Conservation (phyloP, 257 asterid species). For the Solanum chiquidenum region DNA sequence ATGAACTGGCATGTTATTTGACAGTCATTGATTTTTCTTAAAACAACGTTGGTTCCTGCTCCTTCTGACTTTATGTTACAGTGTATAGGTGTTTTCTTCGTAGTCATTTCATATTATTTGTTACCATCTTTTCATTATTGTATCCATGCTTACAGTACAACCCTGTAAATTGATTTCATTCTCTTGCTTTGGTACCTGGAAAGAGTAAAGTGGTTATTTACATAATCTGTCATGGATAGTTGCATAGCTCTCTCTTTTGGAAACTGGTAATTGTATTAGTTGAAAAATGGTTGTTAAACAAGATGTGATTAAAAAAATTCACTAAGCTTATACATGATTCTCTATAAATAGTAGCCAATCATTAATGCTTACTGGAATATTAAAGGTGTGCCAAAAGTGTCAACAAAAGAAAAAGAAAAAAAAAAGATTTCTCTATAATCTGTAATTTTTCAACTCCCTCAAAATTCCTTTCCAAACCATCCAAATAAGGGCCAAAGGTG, state of each 20-base stretch:
- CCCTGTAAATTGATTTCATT: background rate
- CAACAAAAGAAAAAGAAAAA: background rate
- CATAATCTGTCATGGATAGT: background rate
- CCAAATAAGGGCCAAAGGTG: background rate
- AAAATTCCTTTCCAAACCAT: background rate
- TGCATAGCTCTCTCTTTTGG: background rate
- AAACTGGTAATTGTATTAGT: background rate
- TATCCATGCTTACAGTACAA: background rate
- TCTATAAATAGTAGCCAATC: background rate
- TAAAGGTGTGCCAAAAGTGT: background rate
- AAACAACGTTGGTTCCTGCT: background rate
- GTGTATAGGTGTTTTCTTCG: background rate
- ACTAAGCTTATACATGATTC: background rate
- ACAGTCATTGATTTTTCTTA: background rate
- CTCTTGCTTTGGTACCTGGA: background rate
- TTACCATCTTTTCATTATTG: background rate
- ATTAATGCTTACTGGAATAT: background rate
- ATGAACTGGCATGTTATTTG: background rate
- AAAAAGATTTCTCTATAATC: background rate
- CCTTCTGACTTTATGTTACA: background rate
- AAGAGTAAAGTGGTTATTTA: background rate
- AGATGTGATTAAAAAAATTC: background rate
- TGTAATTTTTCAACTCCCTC: background rate
- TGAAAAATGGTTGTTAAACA: background rate
- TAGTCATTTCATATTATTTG: background rate